Evolutionary conservation across 139 green algal genomes (phyloP).

Genomic region (Monoraphidium neglectum): DNA sequence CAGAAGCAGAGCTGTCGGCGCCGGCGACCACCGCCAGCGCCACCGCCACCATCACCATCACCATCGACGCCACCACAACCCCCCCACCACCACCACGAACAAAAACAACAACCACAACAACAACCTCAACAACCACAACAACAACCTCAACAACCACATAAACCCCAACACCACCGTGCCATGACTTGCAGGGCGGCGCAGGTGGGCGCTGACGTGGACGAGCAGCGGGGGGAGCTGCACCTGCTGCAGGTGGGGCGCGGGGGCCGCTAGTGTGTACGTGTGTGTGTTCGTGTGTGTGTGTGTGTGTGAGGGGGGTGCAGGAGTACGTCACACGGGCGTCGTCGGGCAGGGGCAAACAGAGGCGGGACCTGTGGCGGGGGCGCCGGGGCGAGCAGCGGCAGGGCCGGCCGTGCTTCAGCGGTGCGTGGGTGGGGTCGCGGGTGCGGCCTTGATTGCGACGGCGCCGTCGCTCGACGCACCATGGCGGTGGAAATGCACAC

Average conservation of each 20-base stretch:
- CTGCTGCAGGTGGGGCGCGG: slow-evolving; percentile 60
- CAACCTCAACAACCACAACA: too few relatives aligned
- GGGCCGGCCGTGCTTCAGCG: background rate
- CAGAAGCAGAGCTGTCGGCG: too few relatives aligned
- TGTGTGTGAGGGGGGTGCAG: background rate
- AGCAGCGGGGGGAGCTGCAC: slow-evolving; percentile 59
- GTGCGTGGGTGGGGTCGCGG: background rate
- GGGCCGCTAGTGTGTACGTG: background rate
- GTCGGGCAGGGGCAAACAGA: background rate
- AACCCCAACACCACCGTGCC: slow-evolving; percentile 53
- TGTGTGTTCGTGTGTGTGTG: background rate
- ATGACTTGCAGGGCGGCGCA: slow-evolving; percentile 10
- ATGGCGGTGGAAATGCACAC: too few relatives aligned
- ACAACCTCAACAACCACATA: too few relatives aligned
- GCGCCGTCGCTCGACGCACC: too few relatives aligned
- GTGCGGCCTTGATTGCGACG: too few relatives aligned
- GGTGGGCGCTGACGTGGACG: background rate
- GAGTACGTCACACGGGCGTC: background rate
- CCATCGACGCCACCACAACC: too few relatives aligned
- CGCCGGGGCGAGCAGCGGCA: background rate
- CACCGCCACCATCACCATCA: too few relatives aligned
- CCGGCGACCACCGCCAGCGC: too few relatives aligned
- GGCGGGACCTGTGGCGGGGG: background rate
- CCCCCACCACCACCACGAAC: too few relatives aligned
- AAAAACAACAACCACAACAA: too few relatives aligned